A percentile compares a stretch with the other conserved stretches of the same genome.
Conservation (phyloP, 306 rosid genomes). For the Castanea sativa region DNA sequence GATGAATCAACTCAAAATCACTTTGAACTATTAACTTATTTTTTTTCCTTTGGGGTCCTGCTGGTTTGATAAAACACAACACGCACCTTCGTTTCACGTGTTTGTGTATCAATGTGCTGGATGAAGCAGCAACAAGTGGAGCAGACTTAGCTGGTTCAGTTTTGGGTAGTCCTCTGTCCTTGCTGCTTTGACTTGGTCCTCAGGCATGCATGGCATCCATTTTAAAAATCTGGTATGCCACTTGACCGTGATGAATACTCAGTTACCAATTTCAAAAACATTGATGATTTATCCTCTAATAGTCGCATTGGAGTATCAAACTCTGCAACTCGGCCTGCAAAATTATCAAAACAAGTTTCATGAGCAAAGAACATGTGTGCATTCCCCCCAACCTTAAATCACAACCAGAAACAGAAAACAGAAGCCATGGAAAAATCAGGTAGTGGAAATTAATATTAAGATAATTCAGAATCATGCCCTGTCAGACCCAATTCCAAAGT, state of each 20-base stretch:
- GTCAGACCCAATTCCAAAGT: not conserved
- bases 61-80: not conserved
- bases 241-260: conserved; percentile 82
- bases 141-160: conserved; percentile 18
- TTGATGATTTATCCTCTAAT: conserved; percentile 82
- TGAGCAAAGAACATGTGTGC: not conserved
- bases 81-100: conserved; percentile 14
- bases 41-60: conserved; percentile 26
- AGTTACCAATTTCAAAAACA: conserved; percentile 80
- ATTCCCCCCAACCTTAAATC: too few species aligned
- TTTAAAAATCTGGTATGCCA: conserved; percentile 60
- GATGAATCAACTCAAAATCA: conserved; percentile 30
- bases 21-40: conserved; percentile 23
- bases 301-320: conserved; percentile 71
- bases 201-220: conserved; percentile 34
- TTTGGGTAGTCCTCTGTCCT: conserved; percentile 24
- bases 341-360: conserved; percentile 23
- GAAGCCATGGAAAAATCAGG: too few species aligned
- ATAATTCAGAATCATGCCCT: not conserved
- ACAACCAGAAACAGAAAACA: too few species aligned
- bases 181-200: conserved; percentile 28
- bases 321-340: conserved; percentile 83
- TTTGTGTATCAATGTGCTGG: conserved; percentile 14
- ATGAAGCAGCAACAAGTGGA: conserved; percentile 30
- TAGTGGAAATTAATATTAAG: too few species aligned